These are phyloP conservation scores for Boletus huronensis DNA, from an alignment of 768 basidiomycete genomes.

Conservation along the genomic window DNA sequence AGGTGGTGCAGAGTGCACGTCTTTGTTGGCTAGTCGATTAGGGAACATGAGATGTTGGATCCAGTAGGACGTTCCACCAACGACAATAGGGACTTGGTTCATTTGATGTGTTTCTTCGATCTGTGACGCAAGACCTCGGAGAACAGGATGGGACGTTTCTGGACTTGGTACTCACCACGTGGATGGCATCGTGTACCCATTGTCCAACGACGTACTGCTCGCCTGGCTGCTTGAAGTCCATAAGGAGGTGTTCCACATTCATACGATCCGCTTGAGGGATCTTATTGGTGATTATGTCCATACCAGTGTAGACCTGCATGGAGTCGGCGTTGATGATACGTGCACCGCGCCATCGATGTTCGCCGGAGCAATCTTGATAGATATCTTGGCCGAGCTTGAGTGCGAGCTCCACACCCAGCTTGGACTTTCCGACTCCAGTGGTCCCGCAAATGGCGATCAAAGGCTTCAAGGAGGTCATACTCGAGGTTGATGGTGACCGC, in stretches of 20 bases:
- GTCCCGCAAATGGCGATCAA: constrained; percentile 89
- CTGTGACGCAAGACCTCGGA: constrained; percentile 36
- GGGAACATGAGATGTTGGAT: constrained; percentile 95
- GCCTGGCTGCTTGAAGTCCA: constrained; percentile 83
- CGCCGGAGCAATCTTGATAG: constrained; percentile 7
- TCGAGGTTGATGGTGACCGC: background rate
- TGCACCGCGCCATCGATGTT: constrained; percentile 52
- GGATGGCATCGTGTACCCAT: constrained; percentile 82
- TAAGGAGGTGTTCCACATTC: constrained; percentile 84
- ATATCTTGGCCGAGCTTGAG: constrained; percentile 44
- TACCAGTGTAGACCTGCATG: constrained; percentile 93
- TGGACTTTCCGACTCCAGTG: constrained; percentile 95
- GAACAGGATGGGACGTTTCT: background rate
- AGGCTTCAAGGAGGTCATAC: constrained; percentile 45
- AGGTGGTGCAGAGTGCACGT: constrained; percentile 9
- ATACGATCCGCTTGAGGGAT: constrained; percentile 69
- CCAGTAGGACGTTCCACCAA: constrained; percentile 97
- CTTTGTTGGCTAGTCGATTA: constrained; percentile 50
- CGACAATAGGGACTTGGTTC: constrained; percentile 76
- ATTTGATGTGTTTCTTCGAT: constrained; percentile 68
- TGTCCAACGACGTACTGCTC: constrained; percentile 85
- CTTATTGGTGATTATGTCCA: constrained; percentile 95
- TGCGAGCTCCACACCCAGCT: constrained; percentile 86
- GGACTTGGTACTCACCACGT: constrained; percentile 51
- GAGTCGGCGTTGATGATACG: constrained; percentile 93